phyloP scores from a whole-genome alignment of 1,284 basidiomycete genomes.

The Trametes polyzona region DNA sequence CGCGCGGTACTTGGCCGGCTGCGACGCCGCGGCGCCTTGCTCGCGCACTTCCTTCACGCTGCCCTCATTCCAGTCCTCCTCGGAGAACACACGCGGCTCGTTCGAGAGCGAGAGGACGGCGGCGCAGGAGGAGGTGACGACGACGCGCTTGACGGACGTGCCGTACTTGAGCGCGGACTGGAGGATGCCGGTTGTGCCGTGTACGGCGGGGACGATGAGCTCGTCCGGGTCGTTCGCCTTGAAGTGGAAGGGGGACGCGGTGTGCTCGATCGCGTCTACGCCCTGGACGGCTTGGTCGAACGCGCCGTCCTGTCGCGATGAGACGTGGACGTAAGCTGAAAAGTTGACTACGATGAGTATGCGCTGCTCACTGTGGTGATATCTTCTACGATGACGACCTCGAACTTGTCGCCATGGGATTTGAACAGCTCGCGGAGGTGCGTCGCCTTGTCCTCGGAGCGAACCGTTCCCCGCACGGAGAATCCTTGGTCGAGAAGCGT shows the following conservation, averaged over 20 bases:
- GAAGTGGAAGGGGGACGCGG: conserved; percentile 47
- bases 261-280: conserved; percentile 49
- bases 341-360: too few relatives aligned
- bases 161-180: conserved; percentile 34
- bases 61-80: conserved; percentile 67
- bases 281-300: conserved; percentile 47
- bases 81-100: conserved; percentile 36
- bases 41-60: conserved; percentile 52
- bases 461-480: conserved; percentile 42
- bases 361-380: conserved; percentile 40
- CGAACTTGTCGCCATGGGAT: conserved; percentile 46
- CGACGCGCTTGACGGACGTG: conserved; percentile 61
- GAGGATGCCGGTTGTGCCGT: conserved; percentile 34
- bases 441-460: conserved; percentile 42
- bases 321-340: conserved; percentile 35
- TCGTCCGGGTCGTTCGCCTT: conserved; percentile 40
- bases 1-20: conserved; percentile 52
- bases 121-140: conserved; percentile 57
- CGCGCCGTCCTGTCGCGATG: not conserved
- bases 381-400: conserved; percentile 45
- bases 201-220: conserved; percentile 35
- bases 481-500: conserved; percentile 35
- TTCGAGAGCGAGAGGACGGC: conserved; percentile 32
- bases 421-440: conserved; percentile 52
- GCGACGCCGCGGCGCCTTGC: conserved; percentile 50